Conservation (phyloP, 139 green algal genomes). For the Diplosphaera chodatii region DNA sequence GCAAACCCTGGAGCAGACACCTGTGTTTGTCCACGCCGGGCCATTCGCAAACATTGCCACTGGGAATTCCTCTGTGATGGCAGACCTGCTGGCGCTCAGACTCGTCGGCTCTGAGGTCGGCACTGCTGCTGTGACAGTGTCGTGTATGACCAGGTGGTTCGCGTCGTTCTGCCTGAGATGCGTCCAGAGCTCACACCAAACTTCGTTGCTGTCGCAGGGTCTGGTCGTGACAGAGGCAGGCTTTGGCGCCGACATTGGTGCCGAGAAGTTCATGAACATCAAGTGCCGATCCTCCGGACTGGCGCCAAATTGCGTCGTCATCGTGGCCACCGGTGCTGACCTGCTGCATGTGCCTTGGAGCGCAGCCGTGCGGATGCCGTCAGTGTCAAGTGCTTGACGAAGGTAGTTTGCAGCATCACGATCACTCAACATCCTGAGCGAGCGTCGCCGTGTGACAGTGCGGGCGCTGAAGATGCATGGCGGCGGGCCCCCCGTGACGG, state of each 20-base stretch:
- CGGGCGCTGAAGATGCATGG: slow-evolving; percentile 93
- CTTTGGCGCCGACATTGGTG: slow-evolving; percentile 97
- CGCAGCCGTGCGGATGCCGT: too few species aligned
- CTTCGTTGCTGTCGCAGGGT: not conserved
- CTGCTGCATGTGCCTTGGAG: too few species aligned
- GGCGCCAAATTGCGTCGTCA: slow-evolving; percentile 66
- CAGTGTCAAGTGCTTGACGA: too few species aligned
- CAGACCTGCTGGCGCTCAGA: slow-evolving; percentile 90
- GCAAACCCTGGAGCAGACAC: slow-evolving; percentile 95
- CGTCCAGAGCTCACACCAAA: slow-evolving; percentile 78
- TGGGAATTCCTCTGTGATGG: slow-evolving; percentile 91
- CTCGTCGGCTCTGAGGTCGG: slow-evolving; percentile 76
- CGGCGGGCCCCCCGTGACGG: slow-evolving; percentile 72
- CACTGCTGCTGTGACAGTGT: too few species aligned
- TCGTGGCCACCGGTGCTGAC: slow-evolving; percentile 76
- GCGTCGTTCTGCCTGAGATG: too few species aligned
- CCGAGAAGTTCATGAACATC: slow-evolving; percentile 95
- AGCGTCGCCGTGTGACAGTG: too few species aligned
- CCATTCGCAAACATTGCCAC: slow-evolving; percentile 98
- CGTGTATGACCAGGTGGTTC: too few species aligned
- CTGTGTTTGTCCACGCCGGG: slow-evolving; percentile 88
- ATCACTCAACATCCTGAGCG: too few species aligned
- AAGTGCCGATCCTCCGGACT: slow-evolving; percentile 82
- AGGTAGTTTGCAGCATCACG: too few species aligned
- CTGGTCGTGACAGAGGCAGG: slow-evolving; percentile 53